Evolutionary conservation across 1,284 basidiomycete species (phyloP), one percentile per base, ranked within the genome.

Genomic region (Sporisorium reilianum): DNA sequence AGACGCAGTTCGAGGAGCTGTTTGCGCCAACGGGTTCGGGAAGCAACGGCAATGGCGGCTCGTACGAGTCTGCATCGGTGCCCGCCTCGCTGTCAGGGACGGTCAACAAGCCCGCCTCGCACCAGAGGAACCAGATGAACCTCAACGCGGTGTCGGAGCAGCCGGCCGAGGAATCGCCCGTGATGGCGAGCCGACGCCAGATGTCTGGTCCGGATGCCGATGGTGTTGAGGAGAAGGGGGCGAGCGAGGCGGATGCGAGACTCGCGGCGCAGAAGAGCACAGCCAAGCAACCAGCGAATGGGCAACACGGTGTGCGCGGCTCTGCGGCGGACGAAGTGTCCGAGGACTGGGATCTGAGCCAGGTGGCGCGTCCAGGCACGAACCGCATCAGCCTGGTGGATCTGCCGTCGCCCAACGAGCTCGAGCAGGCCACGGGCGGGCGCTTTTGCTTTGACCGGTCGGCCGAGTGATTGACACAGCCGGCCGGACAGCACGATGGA

Each of bases 101-200:
- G 23, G 56, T 75, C 32, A 71, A 55, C 55, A 71, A 68, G 54
- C 73, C 73, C 20, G 73, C 73, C 3, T 60, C 67, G 26, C 67
- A 70, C n/a, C 73, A 75, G 42, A 36, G 68, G 42, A 64, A 68
- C 30, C 73, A 71, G 61, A 75, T 67, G 67, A 64, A 70, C 30
- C 64, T 75, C 20, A 75, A 71, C 38, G 64, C 64, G 1, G 73
- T 75, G 10, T 64, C 60, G 18, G 73, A 75, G 49, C 67, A 67
- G 45, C 68, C 73, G 36, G 64, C 68, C 1, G 73, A 67, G 48
- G 73, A 75, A 26, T 71, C 73, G 16, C 68, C 73, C 12, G 64
- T 67, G 34, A 60, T 75, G 61, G 22, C 60, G 23, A 49, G 48
- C 4, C 32, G 55, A n/a, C 53, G 53, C 2, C 46, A 51, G 49